phyloP scores from a whole-genome alignment of 345 rosid genomes.

The Fremontodendron californicum region DNA sequence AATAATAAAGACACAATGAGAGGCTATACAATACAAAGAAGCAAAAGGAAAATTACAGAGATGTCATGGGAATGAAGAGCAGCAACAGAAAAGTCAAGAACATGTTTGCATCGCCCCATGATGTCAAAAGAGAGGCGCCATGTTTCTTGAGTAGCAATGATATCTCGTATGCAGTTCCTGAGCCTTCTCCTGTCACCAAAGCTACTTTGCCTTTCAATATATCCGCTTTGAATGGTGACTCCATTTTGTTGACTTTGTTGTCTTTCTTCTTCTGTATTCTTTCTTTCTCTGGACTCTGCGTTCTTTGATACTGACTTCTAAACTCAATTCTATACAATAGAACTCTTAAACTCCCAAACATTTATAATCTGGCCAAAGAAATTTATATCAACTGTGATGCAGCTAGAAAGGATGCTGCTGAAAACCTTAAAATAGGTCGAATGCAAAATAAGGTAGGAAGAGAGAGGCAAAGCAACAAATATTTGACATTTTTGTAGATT shows the following conservation, averaged over 20 bases:
- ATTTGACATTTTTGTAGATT: conserved; percentile 2
- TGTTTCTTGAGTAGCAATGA: conserved; percentile 59
- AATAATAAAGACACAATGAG: neutral
- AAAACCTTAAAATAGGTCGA: neutral
- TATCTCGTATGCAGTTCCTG: conserved; percentile 80
- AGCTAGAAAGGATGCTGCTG: conserved; percentile 3
- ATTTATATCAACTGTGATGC: conserved; percentile 19
- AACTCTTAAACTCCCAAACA: too few species aligned
- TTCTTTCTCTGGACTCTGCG: too few species aligned
- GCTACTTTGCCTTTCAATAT: too few species aligned
- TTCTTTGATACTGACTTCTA: too few species aligned
- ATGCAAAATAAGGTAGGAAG: neutral
- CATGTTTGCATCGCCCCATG: conserved; percentile 74
- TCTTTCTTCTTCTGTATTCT: too few species aligned
- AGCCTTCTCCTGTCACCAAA: conserved; percentile 65
- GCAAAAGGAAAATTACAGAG: conserved; percentile 25
- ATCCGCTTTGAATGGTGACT: too few species aligned
- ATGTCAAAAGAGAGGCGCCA: conserved; percentile 68
- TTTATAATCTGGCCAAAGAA: conserved; percentile 25
- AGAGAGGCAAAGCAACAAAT: conserved; percentile 1
- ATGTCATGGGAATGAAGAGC: conserved; percentile 56
- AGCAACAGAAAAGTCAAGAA: conserved; percentile 57
- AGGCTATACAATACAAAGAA: neutral
- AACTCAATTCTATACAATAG: too few species aligned
- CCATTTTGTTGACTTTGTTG: too few species aligned